phyloP scores from a whole-genome alignment of 768 basidiomycete genomes.

The Xanthoconium stramineum region DNA sequence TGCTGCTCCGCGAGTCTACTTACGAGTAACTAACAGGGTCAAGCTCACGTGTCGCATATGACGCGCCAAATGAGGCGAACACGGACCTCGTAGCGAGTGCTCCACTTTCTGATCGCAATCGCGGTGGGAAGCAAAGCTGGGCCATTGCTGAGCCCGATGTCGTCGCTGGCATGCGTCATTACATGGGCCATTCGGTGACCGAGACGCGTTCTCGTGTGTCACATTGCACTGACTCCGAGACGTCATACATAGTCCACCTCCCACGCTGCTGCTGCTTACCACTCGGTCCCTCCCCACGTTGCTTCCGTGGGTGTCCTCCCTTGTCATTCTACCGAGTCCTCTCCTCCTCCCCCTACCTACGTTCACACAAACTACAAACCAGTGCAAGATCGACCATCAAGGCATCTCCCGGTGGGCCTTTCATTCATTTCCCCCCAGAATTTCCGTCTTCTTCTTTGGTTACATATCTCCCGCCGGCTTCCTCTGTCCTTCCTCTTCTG shows the following conservation, averaged over 20 bases:
- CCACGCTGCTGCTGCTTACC: constrained; percentile 8
- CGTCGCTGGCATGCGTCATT: neutral
- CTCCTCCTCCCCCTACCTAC: neutral
- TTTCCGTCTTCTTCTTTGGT: constrained; percentile 12
- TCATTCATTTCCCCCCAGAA: constrained; percentile 24
- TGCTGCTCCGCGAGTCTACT: constrained; percentile 1
- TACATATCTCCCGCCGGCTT: neutral
- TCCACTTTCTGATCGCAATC: neutral
- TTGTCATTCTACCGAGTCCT: too few species aligned
- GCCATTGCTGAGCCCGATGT: too few species aligned
- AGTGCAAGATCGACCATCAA: constrained; percentile 23
- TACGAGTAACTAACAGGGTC: too few species aligned
- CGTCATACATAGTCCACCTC: constrained; percentile 17
- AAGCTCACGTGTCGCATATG: constrained; percentile 12
- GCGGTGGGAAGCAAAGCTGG: neutral
- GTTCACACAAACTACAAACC: neutral
- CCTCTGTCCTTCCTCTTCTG: constrained; percentile 9
- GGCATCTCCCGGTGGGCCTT: constrained; percentile 17
- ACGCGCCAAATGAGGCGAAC: constrained; percentile 16
- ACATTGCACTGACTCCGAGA: constrained; percentile 20
- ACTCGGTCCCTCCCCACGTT: constrained; percentile 14
- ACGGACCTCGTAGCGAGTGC: constrained; percentile 1
- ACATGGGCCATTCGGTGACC: neutral
- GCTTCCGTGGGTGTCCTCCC: constrained; percentile 15
- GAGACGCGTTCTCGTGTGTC: constrained; percentile 8